phyloP scores from a whole-genome alignment of 2,329 filamentous ascomycete species.

The Aspergillus versicolor region DNA sequence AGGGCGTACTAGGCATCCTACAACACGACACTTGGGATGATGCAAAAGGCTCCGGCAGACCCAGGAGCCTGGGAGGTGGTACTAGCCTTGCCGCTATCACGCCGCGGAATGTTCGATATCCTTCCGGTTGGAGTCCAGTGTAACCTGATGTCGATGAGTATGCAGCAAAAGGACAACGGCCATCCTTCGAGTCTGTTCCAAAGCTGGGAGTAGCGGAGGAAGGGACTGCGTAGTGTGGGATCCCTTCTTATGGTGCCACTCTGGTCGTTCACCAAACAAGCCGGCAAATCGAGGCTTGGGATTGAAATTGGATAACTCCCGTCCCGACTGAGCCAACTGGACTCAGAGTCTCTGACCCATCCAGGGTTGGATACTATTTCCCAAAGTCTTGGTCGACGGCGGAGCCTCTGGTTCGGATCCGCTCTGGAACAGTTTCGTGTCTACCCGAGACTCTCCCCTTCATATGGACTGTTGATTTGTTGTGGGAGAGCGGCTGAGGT shows the following conservation, averaged over 20 bases:
- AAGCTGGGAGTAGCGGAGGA: not conserved
- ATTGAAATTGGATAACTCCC: not conserved
- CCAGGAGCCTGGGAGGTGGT: conserved; percentile 22
- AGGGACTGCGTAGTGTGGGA: not conserved
- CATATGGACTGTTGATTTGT: not conserved
- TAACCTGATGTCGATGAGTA: not conserved
- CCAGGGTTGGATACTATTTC: not conserved
- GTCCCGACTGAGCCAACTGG: not conserved
- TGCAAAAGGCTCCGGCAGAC: conserved; percentile 14
- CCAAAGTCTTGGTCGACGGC: conserved; percentile 2
- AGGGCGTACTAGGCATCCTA: not conserved
- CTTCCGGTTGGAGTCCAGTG: conserved; percentile 17
- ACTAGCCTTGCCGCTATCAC: conserved; percentile 17
- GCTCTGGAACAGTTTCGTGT: conserved; percentile 18
- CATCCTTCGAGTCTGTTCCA: not conserved
- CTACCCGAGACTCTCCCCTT: conserved; percentile 20
- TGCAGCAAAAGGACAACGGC: not conserved
- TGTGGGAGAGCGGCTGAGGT: not conserved
- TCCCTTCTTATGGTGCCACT: not conserved
- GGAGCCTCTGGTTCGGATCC: conserved; percentile 27
- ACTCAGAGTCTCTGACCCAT: not conserved
- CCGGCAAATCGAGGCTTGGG: not conserved
- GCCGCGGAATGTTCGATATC: conserved; percentile 21
- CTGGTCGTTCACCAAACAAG: not conserved
- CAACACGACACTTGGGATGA: conserved; percentile 5